Percentiles rank a stretch among this genome's conserved stretches.
Conservation (phyloP, 371 early-diverging fungal genomes). For the Apophysomyces ossiformis region DNA sequence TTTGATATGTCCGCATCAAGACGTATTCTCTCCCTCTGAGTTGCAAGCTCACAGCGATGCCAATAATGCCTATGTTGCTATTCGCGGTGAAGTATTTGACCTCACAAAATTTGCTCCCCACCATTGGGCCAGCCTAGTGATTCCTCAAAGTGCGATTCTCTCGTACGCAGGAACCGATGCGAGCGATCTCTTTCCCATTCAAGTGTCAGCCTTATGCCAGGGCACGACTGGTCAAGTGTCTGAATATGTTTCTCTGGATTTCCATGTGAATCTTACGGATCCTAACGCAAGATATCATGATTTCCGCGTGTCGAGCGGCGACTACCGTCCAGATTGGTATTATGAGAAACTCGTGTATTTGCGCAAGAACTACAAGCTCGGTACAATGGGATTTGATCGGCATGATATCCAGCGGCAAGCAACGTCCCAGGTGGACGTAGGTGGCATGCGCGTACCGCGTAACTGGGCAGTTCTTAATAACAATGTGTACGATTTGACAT, state of each 20-base stretch:
- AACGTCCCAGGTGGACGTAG: conserved; percentile 11
- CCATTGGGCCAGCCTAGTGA: conserved; percentile 49
- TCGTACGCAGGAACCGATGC: conserved; percentile 65
- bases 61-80: conserved; percentile 46
- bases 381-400: conserved; percentile 17
- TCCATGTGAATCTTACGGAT: conserved; percentile 24
- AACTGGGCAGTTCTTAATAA: conserved; percentile 60
- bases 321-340: conserved; percentile 34
- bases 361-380: conserved; percentile 37
- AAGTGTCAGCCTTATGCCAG: conserved; percentile 44
- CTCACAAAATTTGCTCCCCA: conserved; percentile 55
- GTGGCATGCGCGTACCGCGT: conserved; percentile 24
- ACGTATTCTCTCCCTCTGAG: conserved; percentile 62
- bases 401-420: conserved; percentile 14
- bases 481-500: conserved; percentile 62
- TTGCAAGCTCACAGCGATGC: conserved; percentile 43
- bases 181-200: conserved; percentile 65
- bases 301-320: conserved; percentile 13
- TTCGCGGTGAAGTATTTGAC: conserved; percentile 69
- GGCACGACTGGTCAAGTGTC: conserved; percentile 18
- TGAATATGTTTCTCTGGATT: conserved; percentile 18
- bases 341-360: conserved; percentile 31
- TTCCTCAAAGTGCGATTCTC: conserved; percentile 43
- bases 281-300: conserved; percentile 22
- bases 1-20: conserved; percentile 79